Percentiles rank a stretch among this genome's conserved stretches.
These are phyloP conservation scores for Stephanodiscus triporus DNA, from an alignment of 108 stramenopile genomes.

Conservation along the genomic window DNA sequence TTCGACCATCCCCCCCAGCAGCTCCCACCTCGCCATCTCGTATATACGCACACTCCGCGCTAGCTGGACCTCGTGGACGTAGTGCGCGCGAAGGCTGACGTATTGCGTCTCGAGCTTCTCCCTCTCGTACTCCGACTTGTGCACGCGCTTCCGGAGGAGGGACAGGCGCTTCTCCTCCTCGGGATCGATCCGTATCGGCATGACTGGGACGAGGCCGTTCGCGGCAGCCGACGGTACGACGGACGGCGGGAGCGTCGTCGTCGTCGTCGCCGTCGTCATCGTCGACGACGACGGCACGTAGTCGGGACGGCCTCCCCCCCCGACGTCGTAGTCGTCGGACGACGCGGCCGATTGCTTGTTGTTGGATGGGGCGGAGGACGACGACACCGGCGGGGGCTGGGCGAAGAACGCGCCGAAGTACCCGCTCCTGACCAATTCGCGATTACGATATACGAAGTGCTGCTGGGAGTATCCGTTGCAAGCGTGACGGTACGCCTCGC, in stretches of 20 bases:
- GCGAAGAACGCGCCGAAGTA: slow-evolving; percentile 58
- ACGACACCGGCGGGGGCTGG: slow-evolving; percentile 33
- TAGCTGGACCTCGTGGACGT: slow-evolving; percentile 66
- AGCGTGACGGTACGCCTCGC: slow-evolving; percentile 80
- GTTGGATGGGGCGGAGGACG: too few relatives aligned
- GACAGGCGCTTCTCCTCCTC: slow-evolving; percentile 87
- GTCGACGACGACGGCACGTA: neutral
- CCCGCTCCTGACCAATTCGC: slow-evolving; percentile 43
- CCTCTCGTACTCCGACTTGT: slow-evolving; percentile 71
- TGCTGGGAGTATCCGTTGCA: slow-evolving; percentile 76
- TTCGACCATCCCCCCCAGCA: slow-evolving; percentile 57
- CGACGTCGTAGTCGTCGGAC: neutral
- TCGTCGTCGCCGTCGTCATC: neutral
- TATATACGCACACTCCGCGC: slow-evolving; percentile 52
- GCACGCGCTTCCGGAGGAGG: slow-evolving; percentile 72
- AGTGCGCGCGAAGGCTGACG: slow-evolving; percentile 79
- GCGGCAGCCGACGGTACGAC: neutral
- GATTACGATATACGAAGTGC: slow-evolving; percentile 69
- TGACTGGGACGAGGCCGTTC: slow-evolving; percentile 31
- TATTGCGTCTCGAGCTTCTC: slow-evolving; percentile 82
- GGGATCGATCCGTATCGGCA: slow-evolving; percentile 89
- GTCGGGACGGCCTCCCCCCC: neutral
- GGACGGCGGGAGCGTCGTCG: neutral
- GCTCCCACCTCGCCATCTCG: slow-evolving; percentile 51
- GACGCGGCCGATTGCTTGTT: too few relatives aligned